Conservation (phyloP, 78 protist species). For the Protostelium mycophagum region DNA sequence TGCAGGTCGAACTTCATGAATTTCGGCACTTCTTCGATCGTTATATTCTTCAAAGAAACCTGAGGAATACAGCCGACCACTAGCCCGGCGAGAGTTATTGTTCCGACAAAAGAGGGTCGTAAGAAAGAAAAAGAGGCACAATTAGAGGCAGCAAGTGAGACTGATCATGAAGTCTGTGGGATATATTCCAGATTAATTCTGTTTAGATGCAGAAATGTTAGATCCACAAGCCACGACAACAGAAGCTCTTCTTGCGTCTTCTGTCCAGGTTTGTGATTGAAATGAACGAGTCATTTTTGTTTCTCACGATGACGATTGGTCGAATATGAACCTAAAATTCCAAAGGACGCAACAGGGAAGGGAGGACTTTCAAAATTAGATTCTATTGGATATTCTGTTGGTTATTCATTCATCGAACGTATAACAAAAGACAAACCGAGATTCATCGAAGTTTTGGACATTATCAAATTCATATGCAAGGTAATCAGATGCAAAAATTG, state of each 20-base stretch:
- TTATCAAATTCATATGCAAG: neutral
- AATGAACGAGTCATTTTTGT: neutral
- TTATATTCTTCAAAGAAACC: neutral
- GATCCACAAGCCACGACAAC: neutral
- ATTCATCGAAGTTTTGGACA: neutral
- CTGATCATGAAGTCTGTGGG: neutral
- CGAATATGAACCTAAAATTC: neutral
- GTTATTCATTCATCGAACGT: neutral
- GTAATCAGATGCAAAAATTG: no score
- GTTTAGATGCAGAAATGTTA: neutral
- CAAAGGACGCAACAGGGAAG: neutral
- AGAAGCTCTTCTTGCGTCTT: neutral
- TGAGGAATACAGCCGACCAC: neutral
- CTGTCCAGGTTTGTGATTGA: neutral
- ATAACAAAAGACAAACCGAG: neutral
- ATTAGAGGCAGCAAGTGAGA: neutral
- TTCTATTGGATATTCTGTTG: neutral
- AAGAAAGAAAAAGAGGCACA: neutral
- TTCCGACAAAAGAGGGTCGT: neutral
- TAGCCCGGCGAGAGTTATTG: neutral
- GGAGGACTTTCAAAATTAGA: neutral
- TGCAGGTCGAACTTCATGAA: neutral
- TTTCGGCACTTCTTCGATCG: neutral
- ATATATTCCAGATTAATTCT: neutral
- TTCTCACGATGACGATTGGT: neutral